Percentiles rank a stretch among this genome's conserved stretches.
Evolutionary conservation across 2,329 filamentous ascomycete species (phyloP).

Genomic region (Diaporthe australafricana): DNA sequence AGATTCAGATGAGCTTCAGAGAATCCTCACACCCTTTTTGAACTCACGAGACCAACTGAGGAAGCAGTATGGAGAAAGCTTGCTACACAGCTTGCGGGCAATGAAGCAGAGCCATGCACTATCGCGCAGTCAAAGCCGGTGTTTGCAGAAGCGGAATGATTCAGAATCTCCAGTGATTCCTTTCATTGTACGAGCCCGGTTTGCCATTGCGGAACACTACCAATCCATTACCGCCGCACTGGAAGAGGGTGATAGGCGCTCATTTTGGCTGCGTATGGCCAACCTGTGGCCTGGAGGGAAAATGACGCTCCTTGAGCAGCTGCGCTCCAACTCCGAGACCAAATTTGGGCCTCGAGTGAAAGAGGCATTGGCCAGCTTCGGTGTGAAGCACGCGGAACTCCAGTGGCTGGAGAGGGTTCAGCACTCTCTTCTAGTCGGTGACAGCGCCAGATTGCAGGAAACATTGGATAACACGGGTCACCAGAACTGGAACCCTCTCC

Average conservation of each 20-base stretch:
- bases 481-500: constrained; percentile 64
- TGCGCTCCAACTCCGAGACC: constrained; percentile 49
- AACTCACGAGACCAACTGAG: neutral
- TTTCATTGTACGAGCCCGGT: neutral
- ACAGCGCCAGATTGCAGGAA: constrained; percentile 48
- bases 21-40: neutral
- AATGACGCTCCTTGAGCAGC: constrained; percentile 57
- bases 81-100: neutral
- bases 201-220: neutral
- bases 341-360: constrained; percentile 51
- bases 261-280: constrained; percentile 54
- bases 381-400: constrained; percentile 53
- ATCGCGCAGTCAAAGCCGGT: no score
- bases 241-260: neutral
- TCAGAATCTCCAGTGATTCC: neutral
- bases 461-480: constrained; percentile 64
- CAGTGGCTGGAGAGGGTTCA: constrained; percentile 59
- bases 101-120: neutral
- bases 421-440: constrained; percentile 43
- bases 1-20: neutral
- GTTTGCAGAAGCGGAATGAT: neutral
- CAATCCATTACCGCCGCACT: neutral
- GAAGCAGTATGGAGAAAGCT: neutral
- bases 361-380: constrained; percentile 55
- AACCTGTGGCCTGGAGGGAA: constrained; percentile 58